Evolutionary conservation across 106 monocot species (phyloP), one percentile per base, ranked within the genome.

Genomic region (Iris macrosiphon): DNA sequence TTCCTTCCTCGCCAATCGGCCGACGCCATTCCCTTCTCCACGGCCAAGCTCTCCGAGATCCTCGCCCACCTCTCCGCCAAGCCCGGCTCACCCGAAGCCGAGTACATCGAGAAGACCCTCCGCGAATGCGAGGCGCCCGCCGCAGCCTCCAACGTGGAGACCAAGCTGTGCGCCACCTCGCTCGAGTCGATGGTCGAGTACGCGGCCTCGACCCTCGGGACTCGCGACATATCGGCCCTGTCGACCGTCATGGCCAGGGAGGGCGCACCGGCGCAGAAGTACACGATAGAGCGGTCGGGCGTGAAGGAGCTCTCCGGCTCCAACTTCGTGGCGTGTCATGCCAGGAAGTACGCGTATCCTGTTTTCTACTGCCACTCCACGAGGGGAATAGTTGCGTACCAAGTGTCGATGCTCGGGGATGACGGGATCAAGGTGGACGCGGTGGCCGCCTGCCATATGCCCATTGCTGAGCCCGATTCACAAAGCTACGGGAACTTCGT

Each of bases 111-210:
- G 30, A 40, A 51, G 3, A 83, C 72, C 2, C 15, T 76, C 0
- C 3, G 5, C 5, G 72, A 74, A 34, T 87, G 87, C 41, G 81
- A 87, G 54, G 33, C 9, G 20, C 77, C 70, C 3, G 38, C 70
- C 5, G 42, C 31, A 0, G 38, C 16, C n/a, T n/a, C n/a, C n/a
- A n/a, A n/a, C 0, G 81, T 69, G 6, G 76, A 77, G 72, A 63
- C 7, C 30, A 77, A 66, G 43, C 26, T 7, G 25, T 86, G 86
- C 40, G 77, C 70, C n/a, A 81, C 80, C 13, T 87, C 87, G 3
- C 64, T 87, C 55, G 81, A 87, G 44, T 87, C 82, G 63, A 82
- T 87, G 87, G 74, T 87, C 6, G 78, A 87, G 12, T 82, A 78
- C 64, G 33, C 30, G 44, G 69, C 53, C 20, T 21, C 59, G 0